Percentiles rank a stretch among this genome's conserved stretches.
Conservation (phyloP, 805 yeast species). For the Candida oleophila region DNA sequence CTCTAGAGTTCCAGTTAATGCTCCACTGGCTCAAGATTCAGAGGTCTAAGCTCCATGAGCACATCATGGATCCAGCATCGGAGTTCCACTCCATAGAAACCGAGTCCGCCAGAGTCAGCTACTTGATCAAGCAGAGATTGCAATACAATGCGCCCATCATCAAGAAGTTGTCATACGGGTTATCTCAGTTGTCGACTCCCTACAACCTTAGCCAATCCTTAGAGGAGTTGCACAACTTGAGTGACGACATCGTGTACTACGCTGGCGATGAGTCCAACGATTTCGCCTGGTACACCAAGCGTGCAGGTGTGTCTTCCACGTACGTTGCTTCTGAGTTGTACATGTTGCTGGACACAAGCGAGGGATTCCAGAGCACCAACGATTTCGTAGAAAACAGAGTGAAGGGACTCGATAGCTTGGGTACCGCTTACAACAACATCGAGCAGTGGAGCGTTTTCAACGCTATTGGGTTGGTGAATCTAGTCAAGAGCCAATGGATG, state of each 20-base stretch:
- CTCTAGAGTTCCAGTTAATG: slow-evolving; percentile 57
- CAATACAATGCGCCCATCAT: slow-evolving; percentile 49
- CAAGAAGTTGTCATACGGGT: slow-evolving; percentile 45
- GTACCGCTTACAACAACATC: slow-evolving; percentile 59
- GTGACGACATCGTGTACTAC: slow-evolving; percentile 80
- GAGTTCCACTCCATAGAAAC: slow-evolving; percentile 29
- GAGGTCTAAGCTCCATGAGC: slow-evolving; percentile 35
- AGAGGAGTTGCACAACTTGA: slow-evolving; percentile 67
- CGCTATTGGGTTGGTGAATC: slow-evolving; percentile 60
- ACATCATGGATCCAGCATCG: slow-evolving; percentile 25
- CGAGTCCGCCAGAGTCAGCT: slow-evolving; percentile 44
- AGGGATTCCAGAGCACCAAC: slow-evolving; percentile 54
- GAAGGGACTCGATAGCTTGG: slow-evolving; percentile 50
- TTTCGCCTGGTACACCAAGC: slow-evolving; percentile 89
- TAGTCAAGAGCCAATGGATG: slow-evolving; percentile 66
- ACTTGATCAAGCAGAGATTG: slow-evolving; percentile 50
- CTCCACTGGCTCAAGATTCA: slow-evolving; percentile 47
- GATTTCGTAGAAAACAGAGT: slow-evolving; percentile 64
- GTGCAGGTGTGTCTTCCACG: slow-evolving; percentile 66
- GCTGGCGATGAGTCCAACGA: slow-evolving; percentile 81
- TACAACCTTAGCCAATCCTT: slow-evolving; percentile 55
- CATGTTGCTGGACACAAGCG: slow-evolving; percentile 73
- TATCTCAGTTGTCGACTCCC: slow-evolving; percentile 66
- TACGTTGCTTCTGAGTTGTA: slow-evolving; percentile 76
- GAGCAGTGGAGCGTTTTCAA: slow-evolving; percentile 79